These are phyloP conservation scores for Phytophthora fragariaefolia DNA, from an alignment of 352 stramenopile species.

Conservation along the genomic window DNA sequence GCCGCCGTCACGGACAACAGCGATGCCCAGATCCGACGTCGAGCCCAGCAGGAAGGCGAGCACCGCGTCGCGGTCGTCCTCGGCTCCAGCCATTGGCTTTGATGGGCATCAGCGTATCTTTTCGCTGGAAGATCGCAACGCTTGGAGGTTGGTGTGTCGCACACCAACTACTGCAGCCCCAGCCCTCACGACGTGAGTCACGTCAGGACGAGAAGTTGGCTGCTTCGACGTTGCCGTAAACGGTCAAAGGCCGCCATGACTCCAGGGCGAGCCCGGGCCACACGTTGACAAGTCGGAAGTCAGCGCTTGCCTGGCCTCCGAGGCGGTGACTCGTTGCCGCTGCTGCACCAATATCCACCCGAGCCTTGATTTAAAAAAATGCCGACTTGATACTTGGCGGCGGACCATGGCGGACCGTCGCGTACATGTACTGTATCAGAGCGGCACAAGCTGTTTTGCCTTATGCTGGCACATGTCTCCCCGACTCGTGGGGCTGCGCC, in stretches of 20 bases:
- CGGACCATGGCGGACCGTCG: slow-evolving; percentile 8
- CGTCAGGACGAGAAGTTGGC: not conserved
- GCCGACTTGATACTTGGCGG: slow-evolving; percentile 8
- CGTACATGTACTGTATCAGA: too few species aligned
- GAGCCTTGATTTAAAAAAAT: slow-evolving; percentile 19
- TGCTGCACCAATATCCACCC: not conserved
- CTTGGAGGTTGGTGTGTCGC: slow-evolving; percentile 3
- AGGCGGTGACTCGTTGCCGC: too few species aligned
- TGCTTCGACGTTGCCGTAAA: not conserved
- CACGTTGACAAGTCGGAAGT: slow-evolving; percentile 15
- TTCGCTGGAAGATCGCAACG: slow-evolving; percentile 18
- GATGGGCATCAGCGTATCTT: slow-evolving; percentile 31
- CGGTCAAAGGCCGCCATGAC: too few species aligned
- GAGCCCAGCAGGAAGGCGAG: slow-evolving; percentile 33
- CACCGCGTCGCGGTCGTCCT: slow-evolving; percentile 16
- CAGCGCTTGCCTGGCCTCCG: slow-evolving; percentile 3
- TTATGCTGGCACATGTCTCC: too few species aligned
- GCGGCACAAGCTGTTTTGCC: too few species aligned
- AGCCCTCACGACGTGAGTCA: not conserved
- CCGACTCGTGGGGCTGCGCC: not conserved
- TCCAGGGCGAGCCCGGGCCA: too few species aligned
- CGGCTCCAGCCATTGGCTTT: slow-evolving; percentile 10
- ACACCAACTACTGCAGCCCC: not conserved
- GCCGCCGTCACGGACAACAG: not conserved
- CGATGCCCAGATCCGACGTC: not conserved